Percentiles rank a stretch among this genome's conserved stretches.
phyloP scores from a whole-genome alignment of 139 green algal genomes.

The Tetradesmus lagerheimii region DNA sequence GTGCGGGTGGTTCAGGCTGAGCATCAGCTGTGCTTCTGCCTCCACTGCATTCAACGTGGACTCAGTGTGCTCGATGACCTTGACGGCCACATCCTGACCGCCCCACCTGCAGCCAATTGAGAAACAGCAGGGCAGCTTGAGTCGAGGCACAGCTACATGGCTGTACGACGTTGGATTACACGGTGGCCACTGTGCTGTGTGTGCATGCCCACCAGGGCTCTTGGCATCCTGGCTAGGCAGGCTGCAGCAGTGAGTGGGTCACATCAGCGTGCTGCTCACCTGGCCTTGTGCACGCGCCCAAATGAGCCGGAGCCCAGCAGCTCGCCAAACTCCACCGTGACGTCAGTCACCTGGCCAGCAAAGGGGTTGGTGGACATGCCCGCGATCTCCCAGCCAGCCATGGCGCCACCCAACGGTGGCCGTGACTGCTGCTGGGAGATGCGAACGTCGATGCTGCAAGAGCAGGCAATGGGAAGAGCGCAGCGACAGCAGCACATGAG shows the following conservation, averaged over 20 bases:
- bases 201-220: too few species aligned
- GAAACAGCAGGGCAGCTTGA: not conserved
- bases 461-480: not conserved
- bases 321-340: not conserved
- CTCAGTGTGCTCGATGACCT: conserved; percentile 18
- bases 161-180: too few species aligned
- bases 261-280: not conserved
- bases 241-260: too few species aligned
- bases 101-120: not conserved
- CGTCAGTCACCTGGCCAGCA: not conserved
- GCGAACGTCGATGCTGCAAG: not conserved
- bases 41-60: not conserved
- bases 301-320: not conserved
- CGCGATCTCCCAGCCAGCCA: not conserved
- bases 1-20: conserved; percentile 30
- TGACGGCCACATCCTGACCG: not conserved
- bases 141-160: too few species aligned
- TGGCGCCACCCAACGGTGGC: not conserved
- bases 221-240: too few species aligned
- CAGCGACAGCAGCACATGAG: too few species aligned
- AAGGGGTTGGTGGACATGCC: not conserved
- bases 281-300: not conserved
- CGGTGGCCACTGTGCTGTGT: too few species aligned
- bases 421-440: not conserved
- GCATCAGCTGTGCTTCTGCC: not conserved